These are phyloP conservation scores for Cornus kousa DNA, from an alignment of 148 eudicot genomes.

Conservation along the genomic window DNA sequence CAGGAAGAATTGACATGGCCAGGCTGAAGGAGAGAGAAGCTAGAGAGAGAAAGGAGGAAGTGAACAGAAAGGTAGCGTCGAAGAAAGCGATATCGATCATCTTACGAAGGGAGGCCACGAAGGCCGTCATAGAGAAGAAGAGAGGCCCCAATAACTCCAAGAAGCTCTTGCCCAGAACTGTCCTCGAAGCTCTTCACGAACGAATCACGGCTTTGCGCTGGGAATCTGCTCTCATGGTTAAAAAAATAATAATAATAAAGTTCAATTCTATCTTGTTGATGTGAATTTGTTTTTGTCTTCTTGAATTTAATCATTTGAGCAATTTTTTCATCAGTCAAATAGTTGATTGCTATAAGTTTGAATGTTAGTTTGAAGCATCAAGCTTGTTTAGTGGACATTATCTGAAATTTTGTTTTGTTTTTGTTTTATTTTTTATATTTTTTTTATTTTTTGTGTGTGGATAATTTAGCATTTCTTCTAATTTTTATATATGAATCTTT, in stretches of 20 bases:
- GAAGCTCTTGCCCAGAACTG: conserved; percentile 73
- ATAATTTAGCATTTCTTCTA: too few relatives aligned
- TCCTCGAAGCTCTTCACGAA: conserved; percentile 90
- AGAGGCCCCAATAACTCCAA: conserved; percentile 62
- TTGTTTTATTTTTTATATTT: too few relatives aligned
- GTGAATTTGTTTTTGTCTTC: neutral
- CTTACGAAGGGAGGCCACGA: conserved; percentile 82
- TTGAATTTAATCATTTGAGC: neutral
- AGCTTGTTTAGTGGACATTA: too few relatives aligned
- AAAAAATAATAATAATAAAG: neutral
- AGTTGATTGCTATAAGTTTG: neutral
- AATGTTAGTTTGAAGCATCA: too few relatives aligned
- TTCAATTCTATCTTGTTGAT: neutral
- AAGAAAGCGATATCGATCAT: conserved; percentile 79
- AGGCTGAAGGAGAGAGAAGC: conserved; percentile 44
- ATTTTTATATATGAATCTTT: too few relatives aligned
- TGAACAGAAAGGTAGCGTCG: conserved; percentile 69
- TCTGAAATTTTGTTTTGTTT: too few relatives aligned
- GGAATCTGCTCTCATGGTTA: conserved; percentile 91
- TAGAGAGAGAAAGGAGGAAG: conserved; percentile 55
- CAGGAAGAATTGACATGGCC: conserved; percentile 7
- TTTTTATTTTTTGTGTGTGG: too few relatives aligned
- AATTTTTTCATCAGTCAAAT: neutral
- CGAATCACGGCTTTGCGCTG: conserved; percentile 84
- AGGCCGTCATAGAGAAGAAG: conserved; percentile 85